Evolutionary conservation across 1,284 basidiomycete species (phyloP).

Genomic region (Mycena citricolor): DNA sequence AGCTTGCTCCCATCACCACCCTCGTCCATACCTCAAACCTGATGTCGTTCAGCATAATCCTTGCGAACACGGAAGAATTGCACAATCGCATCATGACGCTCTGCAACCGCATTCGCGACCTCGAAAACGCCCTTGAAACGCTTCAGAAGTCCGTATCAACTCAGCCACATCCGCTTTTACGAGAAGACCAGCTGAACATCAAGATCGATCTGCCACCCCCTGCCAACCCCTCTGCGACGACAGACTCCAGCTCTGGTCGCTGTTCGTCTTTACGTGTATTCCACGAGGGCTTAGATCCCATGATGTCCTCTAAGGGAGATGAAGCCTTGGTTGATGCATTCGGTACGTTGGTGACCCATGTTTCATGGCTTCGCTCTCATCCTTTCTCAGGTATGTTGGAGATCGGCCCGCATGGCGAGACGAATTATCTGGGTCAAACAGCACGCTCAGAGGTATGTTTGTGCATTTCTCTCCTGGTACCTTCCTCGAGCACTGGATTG

Average conservation of each 20-base stretch:
- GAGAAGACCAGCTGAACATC: slow-evolving; percentile 27
- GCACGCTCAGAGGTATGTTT: slow-evolving; percentile 59
- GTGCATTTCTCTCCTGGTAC: neutral
- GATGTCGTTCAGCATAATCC: slow-evolving; percentile 48
- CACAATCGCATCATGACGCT: slow-evolving; percentile 61
- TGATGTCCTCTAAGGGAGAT: slow-evolving; percentile 35
- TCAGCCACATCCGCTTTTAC: slow-evolving; percentile 47
- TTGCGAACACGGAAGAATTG: slow-evolving; percentile 65
- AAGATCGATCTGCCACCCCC: slow-evolving; percentile 11
- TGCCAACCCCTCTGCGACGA: too few species aligned
- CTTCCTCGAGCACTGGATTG: slow-evolving; percentile 12
- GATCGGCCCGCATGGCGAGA: slow-evolving; percentile 52
- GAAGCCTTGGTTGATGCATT: slow-evolving; percentile 57
- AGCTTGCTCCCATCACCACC: slow-evolving; percentile 1
- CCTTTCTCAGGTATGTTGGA: slow-evolving; percentile 55
- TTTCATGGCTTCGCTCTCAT: slow-evolving; percentile 2
- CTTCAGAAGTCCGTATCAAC: slow-evolving; percentile 49
- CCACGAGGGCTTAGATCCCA: too few species aligned
- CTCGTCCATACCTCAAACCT: neutral
- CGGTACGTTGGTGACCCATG: slow-evolving; percentile 37
- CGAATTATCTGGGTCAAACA: slow-evolving; percentile 59
- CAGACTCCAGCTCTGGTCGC: too few species aligned
- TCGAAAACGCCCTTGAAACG: slow-evolving; percentile 54
- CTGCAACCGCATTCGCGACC: slow-evolving; percentile 51
- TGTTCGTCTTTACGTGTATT: too few species aligned